Conservation (phyloP, 306 rosid genomes). For the Chamaecrista fasciculata region DNA sequence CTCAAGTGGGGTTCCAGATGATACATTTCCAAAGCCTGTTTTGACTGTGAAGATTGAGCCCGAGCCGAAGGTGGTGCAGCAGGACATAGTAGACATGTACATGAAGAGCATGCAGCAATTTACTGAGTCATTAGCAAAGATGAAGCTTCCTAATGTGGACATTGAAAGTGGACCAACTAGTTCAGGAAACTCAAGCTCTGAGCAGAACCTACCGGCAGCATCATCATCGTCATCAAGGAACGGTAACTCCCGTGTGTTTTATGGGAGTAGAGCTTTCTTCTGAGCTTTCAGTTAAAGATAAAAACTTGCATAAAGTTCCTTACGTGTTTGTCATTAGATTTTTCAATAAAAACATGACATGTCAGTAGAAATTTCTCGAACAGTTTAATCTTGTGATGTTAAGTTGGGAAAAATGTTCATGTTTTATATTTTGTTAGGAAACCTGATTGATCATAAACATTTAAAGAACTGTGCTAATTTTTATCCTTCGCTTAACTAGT, state of each 20-base stretch:
- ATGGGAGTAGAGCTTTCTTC: constrained; percentile 97
- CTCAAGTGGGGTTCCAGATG: constrained; percentile 44
- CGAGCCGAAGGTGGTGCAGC: constrained; percentile 78
- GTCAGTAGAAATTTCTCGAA: background rate
- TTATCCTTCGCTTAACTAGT: constrained; percentile 10
- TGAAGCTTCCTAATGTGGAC: constrained; percentile 91
- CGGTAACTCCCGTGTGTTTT: constrained; percentile 70
- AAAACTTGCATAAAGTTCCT: constrained; percentile 40
- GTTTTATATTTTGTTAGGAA: background rate
- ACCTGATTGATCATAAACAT: background rate
- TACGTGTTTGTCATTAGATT: constrained; percentile 36
- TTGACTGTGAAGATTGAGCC: constrained; percentile 64
- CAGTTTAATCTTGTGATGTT: background rate
- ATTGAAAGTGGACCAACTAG: constrained; percentile 63
- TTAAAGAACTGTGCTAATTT: background rate
- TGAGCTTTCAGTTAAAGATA: constrained; percentile 42
- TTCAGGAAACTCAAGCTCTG: constrained; percentile 79
- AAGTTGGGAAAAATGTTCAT: background rate
- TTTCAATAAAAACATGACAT: constrained; percentile 26
- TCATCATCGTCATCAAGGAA: constrained; percentile 37
- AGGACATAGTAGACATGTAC: constrained; percentile 93
- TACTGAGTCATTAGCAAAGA: constrained; percentile 88
- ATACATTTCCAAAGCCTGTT: constrained; percentile 45
- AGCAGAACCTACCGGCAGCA: constrained; percentile 45
- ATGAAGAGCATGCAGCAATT: constrained; percentile 99